Base-by-base conservation (phyloP, 1,284 basidiomycete species). In the Papiliotrema nemorosa region DNA sequence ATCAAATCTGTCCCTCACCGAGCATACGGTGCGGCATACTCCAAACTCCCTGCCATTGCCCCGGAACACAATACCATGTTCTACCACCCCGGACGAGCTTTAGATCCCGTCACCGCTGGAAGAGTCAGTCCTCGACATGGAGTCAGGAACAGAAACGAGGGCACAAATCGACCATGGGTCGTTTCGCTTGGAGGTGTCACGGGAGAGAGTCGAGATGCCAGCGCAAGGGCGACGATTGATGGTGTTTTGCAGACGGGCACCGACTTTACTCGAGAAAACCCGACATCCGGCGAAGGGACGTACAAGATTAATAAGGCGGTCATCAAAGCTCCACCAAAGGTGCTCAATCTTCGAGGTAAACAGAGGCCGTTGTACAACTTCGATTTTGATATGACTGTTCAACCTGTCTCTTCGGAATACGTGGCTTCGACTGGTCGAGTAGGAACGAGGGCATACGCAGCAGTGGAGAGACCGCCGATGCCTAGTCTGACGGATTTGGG, bases 171-270 rank as follows among this genome's bases (percentile, higher is more conserved):
- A 9, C 59, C 60, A 14, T 70, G 57, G 57, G 63, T 70, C 9
- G 62, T 73, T 41, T 61, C 63, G n/a, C n/a, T 72, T 10, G 73
- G 68, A 18, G 72, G 71, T 22, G 9, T 72, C 18, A 72, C 71
- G 1, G 70, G 55, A 3, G 44, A 31, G 36, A 37, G 44, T 24
- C 20, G 20, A 10, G 20, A 50, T 27, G 44, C 26, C 33, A 53
- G 50, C 43, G 39, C 52, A 42, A 42, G 41, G 29, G 3, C 39
- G 36, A 24, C 33, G n/a, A 21, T 44, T 9, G 29, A 7, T 31
- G 29, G 29, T 14, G 29, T 31, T 14, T 31, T 31, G 29, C 22
- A 26, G 36, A 26, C 47, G 20, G 49, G 47, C 9, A 59, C 61
- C 33, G 64, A 73, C 57, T 66, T 63, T 50, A 53, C 63, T 20